Percentiles rank a stretch among this genome's conserved stretches.
Evolutionary conservation across 768 basidiomycete species (phyloP).

Genomic region (Boletus huronensis): DNA sequence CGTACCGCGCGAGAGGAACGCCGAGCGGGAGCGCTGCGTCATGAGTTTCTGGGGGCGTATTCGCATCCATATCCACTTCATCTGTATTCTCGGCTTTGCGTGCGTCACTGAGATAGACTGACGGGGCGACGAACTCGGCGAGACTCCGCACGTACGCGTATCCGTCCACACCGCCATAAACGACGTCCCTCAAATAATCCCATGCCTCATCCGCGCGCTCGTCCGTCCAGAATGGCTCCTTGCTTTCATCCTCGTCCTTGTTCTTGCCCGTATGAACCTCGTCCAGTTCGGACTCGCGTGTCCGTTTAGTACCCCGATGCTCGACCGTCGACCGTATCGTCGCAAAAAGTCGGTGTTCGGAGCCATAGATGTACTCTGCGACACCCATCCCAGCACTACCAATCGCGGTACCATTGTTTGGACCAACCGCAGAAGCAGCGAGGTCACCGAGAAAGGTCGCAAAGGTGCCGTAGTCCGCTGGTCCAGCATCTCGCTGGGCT

Average conservation of each 20-base stretch:
- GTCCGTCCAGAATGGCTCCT: slow-evolving; percentile 45
- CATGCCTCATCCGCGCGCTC: slow-evolving; percentile 53
- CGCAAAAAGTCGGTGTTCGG: slow-evolving; percentile 27
- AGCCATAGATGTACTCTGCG: slow-evolving; percentile 10
- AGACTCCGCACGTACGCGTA: slow-evolving; percentile 73
- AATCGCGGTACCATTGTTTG: slow-evolving; percentile 13
- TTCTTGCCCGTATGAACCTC: not conserved
- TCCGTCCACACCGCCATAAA: slow-evolving; percentile 77
- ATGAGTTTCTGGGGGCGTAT: not conserved
- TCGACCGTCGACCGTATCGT: slow-evolving; percentile 39
- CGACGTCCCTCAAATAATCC: slow-evolving; percentile 66
- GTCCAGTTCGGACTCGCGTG: slow-evolving; percentile 13
- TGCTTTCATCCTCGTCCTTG: slow-evolving; percentile 4
- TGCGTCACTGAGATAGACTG: slow-evolving; percentile 11
- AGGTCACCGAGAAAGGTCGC: slow-evolving; percentile 48
- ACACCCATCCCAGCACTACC: not conserved
- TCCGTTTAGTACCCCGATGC: slow-evolving; percentile 18
- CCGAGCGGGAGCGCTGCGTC: slow-evolving; percentile 20
- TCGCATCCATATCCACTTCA: not conserved
- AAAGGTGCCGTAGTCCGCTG: slow-evolving; percentile 62
- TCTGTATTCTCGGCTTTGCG: not conserved
- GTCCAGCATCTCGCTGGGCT: slow-evolving; percentile 48
- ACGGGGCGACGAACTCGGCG: slow-evolving; percentile 59
- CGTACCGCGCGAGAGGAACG: slow-evolving; percentile 38
- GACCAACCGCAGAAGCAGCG: slow-evolving; percentile 29